Evolutionary conservation across 202 grass and related monocot species (phyloP).

Genomic region (Eragrostis tef): DNA sequence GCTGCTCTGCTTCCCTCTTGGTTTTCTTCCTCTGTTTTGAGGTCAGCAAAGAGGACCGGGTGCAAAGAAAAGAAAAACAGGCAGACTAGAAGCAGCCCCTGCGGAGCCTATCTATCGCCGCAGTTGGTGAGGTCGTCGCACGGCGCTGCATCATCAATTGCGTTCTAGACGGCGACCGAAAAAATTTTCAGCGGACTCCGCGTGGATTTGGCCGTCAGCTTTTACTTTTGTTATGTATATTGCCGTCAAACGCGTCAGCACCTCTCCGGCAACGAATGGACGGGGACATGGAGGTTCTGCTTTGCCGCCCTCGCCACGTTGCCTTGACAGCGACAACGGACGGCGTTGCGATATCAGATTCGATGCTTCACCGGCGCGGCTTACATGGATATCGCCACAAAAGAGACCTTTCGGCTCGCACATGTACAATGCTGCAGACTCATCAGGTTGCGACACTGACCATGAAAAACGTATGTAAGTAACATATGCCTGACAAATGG

Average conservation of each 20-base stretch:
- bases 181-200: constrained; percentile 37
- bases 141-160: constrained; percentile 17
- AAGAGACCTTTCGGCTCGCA: background rate
- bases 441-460: background rate
- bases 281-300: background rate
- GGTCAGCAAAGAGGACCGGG: constrained; percentile 25
- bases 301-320: constrained; percentile 29
- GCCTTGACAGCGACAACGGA: constrained; percentile 15
- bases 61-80: background rate
- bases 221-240: constrained; percentile 44
- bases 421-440: background rate
- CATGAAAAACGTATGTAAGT: background rate
- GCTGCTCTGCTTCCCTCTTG: background rate
- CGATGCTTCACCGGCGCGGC: no score
- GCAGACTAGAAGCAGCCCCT: background rate
- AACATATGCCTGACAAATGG: no score
- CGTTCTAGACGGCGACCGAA: constrained; percentile 30
- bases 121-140: constrained; percentile 11
- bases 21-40: background rate
- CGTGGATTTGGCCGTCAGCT: constrained; percentile 46
- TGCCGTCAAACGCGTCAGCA: constrained; percentile 31
- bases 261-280: background rate
- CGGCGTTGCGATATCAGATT: background rate
- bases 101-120: background rate
- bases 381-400: background rate